A percentile compares a stretch with the other conserved stretches of the same genome.
Conservation (phyloP, 2,329 filamentous ascomycete species). For the Didymosphaeria variabile region DNA sequence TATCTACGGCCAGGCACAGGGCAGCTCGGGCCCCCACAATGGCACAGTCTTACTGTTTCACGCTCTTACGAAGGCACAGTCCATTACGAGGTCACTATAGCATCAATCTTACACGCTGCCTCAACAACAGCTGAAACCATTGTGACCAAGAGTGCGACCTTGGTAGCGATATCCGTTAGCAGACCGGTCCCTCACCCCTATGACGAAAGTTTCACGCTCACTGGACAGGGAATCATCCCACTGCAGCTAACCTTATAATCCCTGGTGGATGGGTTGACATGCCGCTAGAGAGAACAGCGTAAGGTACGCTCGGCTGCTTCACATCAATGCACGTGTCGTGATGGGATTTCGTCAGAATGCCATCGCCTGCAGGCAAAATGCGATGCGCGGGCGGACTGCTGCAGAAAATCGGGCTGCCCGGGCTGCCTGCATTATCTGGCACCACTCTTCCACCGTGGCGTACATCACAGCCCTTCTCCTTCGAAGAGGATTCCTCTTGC, state of each 20-base stretch:
- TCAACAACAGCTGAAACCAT: neutral
- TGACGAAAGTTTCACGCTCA: neutral
- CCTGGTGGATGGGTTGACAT: neutral
- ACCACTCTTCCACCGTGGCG: neutral
- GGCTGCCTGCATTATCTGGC: neutral
- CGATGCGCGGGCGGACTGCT: conserved; percentile 8
- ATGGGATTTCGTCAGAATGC: conserved; percentile 19
- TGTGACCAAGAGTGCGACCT: too few species aligned
- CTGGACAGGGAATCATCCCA: neutral
- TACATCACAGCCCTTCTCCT: neutral
- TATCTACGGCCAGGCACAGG: conserved; percentile 16
- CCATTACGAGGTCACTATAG: conserved; percentile 9
- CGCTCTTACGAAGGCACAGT: neutral
- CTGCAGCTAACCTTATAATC: conserved; percentile 1
- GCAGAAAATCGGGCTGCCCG: neutral
- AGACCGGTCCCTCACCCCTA: conserved; percentile 1
- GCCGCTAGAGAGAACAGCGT: conserved; percentile 7
- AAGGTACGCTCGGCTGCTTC: neutral
- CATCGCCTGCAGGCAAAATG: conserved; percentile 11
- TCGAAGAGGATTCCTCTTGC: too few species aligned
- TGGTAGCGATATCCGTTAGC: conserved; percentile 1
- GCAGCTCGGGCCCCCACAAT: conserved; percentile 7
- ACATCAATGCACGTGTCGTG: neutral
- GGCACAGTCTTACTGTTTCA: neutral
- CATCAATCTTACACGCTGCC: conserved; percentile 17